Conservation (phyloP, 352 stramenopile species). For the Aphanomyces cochlioides region DNA sequence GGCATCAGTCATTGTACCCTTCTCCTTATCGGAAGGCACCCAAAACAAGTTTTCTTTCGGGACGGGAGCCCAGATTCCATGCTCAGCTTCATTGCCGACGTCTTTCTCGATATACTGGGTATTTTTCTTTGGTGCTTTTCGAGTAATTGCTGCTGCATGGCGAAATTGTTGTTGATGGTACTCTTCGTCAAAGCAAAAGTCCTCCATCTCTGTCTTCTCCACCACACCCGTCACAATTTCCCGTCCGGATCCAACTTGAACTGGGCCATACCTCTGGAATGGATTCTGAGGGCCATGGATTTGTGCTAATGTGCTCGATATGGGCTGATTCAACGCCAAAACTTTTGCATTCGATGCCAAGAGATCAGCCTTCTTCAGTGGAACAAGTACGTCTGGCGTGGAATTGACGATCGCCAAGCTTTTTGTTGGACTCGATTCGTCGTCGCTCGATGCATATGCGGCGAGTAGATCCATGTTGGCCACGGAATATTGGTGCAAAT, state of each 20-base stretch:
- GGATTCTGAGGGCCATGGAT: constrained; percentile 26
- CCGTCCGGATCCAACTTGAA: constrained; percentile 54
- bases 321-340: constrained; percentile 26
- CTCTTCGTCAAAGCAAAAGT: constrained; percentile 75
- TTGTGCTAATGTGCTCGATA: constrained; percentile 5
- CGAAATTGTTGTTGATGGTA: constrained; percentile 63
- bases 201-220: constrained; percentile 60
- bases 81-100: constrained; percentile 14
- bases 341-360: constrained; percentile 25
- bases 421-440: constrained; percentile 17
- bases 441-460: constrained; percentile 28
- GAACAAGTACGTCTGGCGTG: constrained; percentile 24
- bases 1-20: constrained; percentile 10
- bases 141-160: constrained; percentile 48
- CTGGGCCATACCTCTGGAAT: constrained; percentile 30
- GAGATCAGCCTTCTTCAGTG: constrained; percentile 4
- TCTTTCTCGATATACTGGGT: constrained; percentile 16
- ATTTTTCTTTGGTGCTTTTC: constrained; percentile 43
- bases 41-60: constrained; percentile 27
- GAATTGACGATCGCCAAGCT: constrained; percentile 15
- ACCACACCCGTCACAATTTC: constrained; percentile 75
- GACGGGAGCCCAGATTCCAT: constrained; percentile 26
- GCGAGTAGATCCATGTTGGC: constrained; percentile 26
- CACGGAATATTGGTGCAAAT: constrained; percentile 5
- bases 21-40: constrained; percentile 17